Conservation (phyloP, 768 basidiomycete species). For the Ramaria rubella region DNA sequence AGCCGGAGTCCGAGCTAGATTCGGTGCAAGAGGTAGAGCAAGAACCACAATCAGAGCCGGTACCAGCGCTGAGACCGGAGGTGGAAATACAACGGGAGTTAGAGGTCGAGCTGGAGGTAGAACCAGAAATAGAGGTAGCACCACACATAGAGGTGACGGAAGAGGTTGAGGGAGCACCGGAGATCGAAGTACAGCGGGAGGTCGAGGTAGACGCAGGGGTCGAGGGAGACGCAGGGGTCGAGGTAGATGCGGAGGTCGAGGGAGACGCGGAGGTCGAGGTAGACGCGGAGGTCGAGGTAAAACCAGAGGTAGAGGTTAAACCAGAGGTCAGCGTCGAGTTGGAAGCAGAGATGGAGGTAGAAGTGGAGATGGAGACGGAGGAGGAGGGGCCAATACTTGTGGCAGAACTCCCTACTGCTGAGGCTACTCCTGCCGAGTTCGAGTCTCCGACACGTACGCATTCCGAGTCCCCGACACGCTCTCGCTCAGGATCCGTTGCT, state of each 20-base stretch:
- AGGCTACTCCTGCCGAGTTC: neutral
- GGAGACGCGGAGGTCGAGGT: neutral
- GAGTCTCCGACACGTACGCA: neutral
- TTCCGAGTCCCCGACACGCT: constrained; percentile 1
- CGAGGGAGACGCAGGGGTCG: neutral
- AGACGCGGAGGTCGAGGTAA: neutral
- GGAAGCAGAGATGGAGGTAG: neutral
- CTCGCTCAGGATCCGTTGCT: neutral
- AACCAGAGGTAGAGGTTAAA: neutral
- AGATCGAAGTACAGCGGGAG: neutral
- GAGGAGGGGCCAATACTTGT: neutral
- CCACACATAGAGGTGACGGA: neutral
- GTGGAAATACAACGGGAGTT: no score
- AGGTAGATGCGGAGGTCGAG: neutral
- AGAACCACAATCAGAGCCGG: neutral
- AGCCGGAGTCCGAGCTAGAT: neutral
- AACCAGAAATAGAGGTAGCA: neutral
- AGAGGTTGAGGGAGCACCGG: neutral
- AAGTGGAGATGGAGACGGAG: neutral
- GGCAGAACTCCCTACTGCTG: neutral
- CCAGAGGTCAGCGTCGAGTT: neutral
- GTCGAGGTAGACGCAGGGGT: neutral
- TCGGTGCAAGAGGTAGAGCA: neutral
- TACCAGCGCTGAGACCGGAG: neutral
- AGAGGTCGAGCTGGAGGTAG: neutral